Percentiles rank a stretch among this genome's conserved stretches.
Evolutionary conservation across 768 basidiomycete species (phyloP).

Genomic region (Leccinum variicolor): DNA sequence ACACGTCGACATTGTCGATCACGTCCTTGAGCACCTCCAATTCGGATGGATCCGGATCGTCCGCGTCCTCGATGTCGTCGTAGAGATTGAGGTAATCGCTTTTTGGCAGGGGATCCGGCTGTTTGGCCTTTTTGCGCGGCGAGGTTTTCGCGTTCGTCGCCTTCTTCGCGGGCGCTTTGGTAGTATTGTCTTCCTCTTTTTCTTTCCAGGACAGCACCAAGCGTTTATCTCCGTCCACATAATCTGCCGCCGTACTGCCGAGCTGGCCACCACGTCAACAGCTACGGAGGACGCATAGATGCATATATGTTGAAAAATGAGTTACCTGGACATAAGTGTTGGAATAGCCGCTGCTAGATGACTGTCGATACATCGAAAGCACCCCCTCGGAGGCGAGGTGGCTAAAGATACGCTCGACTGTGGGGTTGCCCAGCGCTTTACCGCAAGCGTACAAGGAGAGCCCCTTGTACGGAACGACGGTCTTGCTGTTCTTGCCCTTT

Average conservation of each 20-base stretch:
- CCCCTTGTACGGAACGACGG: conserved; percentile 43
- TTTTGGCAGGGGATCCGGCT: not conserved
- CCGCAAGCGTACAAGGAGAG: conserved; percentile 55
- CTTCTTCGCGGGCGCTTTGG: conserved; percentile 11
- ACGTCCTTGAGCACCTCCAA: conserved; percentile 12
- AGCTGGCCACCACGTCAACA: conserved; percentile 11
- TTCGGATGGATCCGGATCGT: conserved; percentile 17
- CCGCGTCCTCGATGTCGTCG: conserved; percentile 29
- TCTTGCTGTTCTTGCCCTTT: conserved; percentile 53
- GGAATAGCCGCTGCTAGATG: conserved; percentile 46
- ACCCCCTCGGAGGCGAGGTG: conserved; percentile 50
- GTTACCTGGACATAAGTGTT: conserved; percentile 51
- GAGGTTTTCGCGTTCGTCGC: not conserved
- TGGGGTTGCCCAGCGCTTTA: conserved; percentile 44
- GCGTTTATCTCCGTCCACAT: conserved; percentile 14
- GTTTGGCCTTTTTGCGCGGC: conserved; percentile 22
- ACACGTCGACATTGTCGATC: not conserved
- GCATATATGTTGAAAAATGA: not conserved
- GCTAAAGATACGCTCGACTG: conserved; percentile 65
- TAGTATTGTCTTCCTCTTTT: conserved; percentile 7
- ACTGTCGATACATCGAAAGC: conserved; percentile 45
- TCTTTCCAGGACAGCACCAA: conserved; percentile 28
- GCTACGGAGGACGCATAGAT: not conserved
- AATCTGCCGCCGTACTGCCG: conserved; percentile 21
- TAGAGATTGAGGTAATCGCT: conserved; percentile 15